phyloP scores from a whole-genome alignment of 2,329 filamentous ascomycete species.

The Colletotrichum euphorbiae region DNA sequence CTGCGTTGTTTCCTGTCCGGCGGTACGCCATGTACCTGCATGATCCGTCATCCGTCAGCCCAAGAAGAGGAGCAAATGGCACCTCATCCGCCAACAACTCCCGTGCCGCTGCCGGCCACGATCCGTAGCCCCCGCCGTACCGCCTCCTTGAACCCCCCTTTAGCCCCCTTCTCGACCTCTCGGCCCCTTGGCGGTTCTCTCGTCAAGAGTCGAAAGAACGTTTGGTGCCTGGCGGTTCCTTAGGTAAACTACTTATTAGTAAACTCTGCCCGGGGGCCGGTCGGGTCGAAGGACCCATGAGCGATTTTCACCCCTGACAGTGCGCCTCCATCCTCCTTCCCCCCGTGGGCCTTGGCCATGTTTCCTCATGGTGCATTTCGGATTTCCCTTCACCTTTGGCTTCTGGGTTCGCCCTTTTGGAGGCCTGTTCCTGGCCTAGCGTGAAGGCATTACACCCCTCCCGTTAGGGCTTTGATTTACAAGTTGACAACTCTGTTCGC shows the following conservation, averaged over 20 bases:
- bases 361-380: slow-evolving; percentile 22
- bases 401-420: not conserved
- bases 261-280: slow-evolving; percentile 35
- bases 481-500: not conserved
- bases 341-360: slow-evolving; percentile 28
- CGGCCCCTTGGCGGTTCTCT: slow-evolving; percentile 3
- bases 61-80: slow-evolving; percentile 1
- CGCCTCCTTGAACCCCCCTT: slow-evolving; percentile 8
- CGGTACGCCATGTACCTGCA: slow-evolving; percentile 34
- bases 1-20: slow-evolving; percentile 11
- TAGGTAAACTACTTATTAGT: no score
- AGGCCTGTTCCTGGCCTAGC: slow-evolving; percentile 5
- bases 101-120: slow-evolving; percentile 3
- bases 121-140: slow-evolving; percentile 15
- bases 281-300: slow-evolving; percentile 21
- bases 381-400: slow-evolving; percentile 1
- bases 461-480: slow-evolving; percentile 1
- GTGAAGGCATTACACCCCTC: slow-evolving; percentile 1
- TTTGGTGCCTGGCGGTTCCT: slow-evolving; percentile 38
- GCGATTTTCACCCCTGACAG: slow-evolving; percentile 37
- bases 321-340: slow-evolving; percentile 26
- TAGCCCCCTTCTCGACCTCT: slow-evolving; percentile 2
- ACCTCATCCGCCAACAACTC: not conserved
- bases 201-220: slow-evolving; percentile 22
- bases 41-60: slow-evolving; percentile 18